These are phyloP conservation scores for Xylaria grammica DNA, from an alignment of 495 filamentous ascomycete species.

Conservation along the genomic window DNA sequence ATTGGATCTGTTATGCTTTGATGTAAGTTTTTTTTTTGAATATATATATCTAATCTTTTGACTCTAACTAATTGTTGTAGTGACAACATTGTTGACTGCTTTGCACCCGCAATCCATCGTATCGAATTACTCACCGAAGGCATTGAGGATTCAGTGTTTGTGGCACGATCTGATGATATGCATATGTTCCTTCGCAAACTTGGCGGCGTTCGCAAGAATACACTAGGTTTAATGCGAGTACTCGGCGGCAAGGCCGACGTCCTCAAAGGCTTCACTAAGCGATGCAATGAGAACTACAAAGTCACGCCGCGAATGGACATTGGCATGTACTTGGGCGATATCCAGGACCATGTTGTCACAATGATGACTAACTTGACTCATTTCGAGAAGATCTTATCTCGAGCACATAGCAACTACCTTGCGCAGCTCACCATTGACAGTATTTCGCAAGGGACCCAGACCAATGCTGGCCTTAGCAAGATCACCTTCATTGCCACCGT, in stretches of 20 bases:
- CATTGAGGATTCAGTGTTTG: conserved; percentile 94
- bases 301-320: conserved; percentile 95
- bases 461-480: conserved; percentile 86
- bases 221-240: conserved; percentile 90
- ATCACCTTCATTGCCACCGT: conserved; percentile 95
- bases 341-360: conserved; percentile 98
- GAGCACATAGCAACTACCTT: conserved; percentile 94
- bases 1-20: conserved; percentile 99
- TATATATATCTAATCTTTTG: neutral
- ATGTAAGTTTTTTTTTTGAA: conserved; percentile 65
- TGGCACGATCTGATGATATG: conserved; percentile 87
- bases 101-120: conserved; percentile 83
- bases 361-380: conserved; percentile 97
- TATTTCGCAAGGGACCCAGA: conserved; percentile 77
- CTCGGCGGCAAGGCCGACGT: conserved; percentile 97
- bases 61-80: conserved; percentile 44
- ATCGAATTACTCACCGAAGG: conserved; percentile 87
- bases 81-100: conserved; percentile 96
- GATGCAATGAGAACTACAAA: conserved; percentile 95
- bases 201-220: conserved; percentile 88
- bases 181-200: conserved; percentile 84
- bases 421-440: conserved; percentile 93
- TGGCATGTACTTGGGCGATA: conserved; percentile 92
- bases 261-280: conserved; percentile 94
- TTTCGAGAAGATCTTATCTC: conserved; percentile 96